Conservation (phyloP, 352 stramenopile genomes). For the Phytopythium helicoides region DNA sequence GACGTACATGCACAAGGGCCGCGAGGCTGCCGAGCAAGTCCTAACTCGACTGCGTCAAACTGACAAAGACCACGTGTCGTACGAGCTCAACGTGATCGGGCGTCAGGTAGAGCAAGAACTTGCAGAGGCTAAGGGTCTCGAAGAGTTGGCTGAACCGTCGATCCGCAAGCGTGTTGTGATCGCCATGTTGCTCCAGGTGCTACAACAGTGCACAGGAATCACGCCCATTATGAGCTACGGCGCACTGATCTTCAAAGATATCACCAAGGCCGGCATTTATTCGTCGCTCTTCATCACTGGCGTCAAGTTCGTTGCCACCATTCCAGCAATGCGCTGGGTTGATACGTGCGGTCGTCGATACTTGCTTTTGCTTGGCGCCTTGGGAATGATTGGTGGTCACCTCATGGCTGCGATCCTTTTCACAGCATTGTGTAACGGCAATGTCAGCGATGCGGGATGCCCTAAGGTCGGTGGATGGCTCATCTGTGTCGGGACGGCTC, state of each 20-base stretch:
- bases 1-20: slow-evolving; percentile 25
- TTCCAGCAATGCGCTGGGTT: slow-evolving; percentile 17
- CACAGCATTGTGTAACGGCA: slow-evolving; percentile 19
- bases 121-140: slow-evolving; percentile 13
- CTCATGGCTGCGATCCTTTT: slow-evolving; percentile 20
- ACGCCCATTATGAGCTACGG: slow-evolving; percentile 29
- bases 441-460: slow-evolving; percentile 6
- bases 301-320: slow-evolving; percentile 12
- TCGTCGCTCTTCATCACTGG: slow-evolving; percentile 13
- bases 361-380: slow-evolving; percentile 15
- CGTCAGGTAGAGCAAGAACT: slow-evolving; percentile 26
- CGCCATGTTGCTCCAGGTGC: slow-evolving; percentile 18
- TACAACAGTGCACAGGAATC: slow-evolving; percentile 29
- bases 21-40: slow-evolving; percentile 24
- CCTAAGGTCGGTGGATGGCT: slow-evolving; percentile 18
- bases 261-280: too few species aligned
- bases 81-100: slow-evolving; percentile 32
- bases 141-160: slow-evolving; percentile 22
- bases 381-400: slow-evolving; percentile 24
- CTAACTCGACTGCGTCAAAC: slow-evolving; percentile 33
- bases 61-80: slow-evolving; percentile 20
- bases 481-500: slow-evolving; percentile 18
- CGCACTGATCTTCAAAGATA: too few species aligned
- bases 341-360: slow-evolving; percentile 12
- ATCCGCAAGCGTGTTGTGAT: slow-evolving; percentile 24